phyloP scores from a whole-genome alignment of 495 filamentous ascomycete genomes.

The Talaromyces ruber region DNA sequence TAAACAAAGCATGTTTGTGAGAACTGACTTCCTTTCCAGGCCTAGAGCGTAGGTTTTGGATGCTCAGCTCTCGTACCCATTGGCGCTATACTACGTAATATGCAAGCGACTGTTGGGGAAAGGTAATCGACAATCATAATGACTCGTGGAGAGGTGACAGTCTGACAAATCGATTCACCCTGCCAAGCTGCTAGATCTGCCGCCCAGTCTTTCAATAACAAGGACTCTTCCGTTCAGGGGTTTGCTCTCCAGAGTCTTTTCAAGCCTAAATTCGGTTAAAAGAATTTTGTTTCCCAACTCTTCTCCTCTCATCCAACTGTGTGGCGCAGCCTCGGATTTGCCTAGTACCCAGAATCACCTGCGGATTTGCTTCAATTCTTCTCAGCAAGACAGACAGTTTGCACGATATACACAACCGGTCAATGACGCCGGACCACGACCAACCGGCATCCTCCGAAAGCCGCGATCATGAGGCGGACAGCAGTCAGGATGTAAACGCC shows the following conservation, averaged over 20 bases:
- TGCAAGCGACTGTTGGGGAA: background rate
- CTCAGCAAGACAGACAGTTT: background rate
- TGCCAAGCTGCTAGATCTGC: background rate
- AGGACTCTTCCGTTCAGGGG: background rate
- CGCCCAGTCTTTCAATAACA: background rate
- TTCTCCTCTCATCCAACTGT: background rate
- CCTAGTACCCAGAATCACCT: background rate
- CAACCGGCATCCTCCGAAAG: background rate
- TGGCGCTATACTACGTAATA: background rate
- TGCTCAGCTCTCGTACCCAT: background rate
- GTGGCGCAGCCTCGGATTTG: background rate
- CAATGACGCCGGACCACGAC: background rate
- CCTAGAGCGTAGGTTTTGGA: background rate
- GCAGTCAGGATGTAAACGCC: background rate
- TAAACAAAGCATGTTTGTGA: background rate
- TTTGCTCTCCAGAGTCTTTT: background rate
- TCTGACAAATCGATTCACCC: background rate
- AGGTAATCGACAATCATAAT: background rate
- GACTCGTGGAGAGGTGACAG: background rate
- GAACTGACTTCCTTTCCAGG: background rate
- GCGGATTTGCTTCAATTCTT: background rate
- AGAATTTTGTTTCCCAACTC: background rate
- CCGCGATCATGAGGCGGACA: background rate
- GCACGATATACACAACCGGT: background rate
- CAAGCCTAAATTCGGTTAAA: background rate